Base-by-base conservation (phyloP, 164 flowering plant species). In the Dillenia turbinata region DNA sequence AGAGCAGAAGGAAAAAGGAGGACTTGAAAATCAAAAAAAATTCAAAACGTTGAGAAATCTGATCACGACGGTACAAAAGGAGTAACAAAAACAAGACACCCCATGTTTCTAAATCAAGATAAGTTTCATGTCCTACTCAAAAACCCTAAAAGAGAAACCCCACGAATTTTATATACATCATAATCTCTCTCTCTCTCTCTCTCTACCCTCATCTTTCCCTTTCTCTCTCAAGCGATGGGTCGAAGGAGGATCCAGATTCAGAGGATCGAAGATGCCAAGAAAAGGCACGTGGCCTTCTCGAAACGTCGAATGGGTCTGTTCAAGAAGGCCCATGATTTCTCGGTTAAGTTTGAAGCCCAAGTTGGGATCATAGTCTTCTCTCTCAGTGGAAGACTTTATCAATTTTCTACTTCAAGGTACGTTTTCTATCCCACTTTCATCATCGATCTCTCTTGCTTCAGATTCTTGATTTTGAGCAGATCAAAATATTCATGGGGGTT, bases 231-330 rank as follows among this genome's bases (percentile, higher is more conserved):
- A 26, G 54, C 22, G 8, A 83, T 83, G 87, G 84, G 83, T 0
- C 74, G 87, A 50, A 81, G 81, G 13, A 80, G 64, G 59, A 66
- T 83, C 12, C 78, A 75, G 71, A 73, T 83, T n/a, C 80, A 71
- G 74, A 80, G 65, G 70, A 83, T 83, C 9, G 87, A 83, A 44
- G 80, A 80, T 44, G n/a, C 73, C 33, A 75, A 64, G 15, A 77
- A 75, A 69, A 58, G 87, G 40, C 87, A 83, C 60, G 87, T 79
- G 16, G 77, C 87, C n/a, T 83, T 80, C 67, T 80, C 78, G 2
- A 83, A 83, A 50, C 65, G 84, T 1, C 72, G 83, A 1, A 63
- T 52, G 11, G 86, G 84, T 14, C 51, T 82, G 67, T 22, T 82
- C 47, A 80, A 82, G 72, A 82, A 82, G 62, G 86, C 86, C 12